These are phyloP conservation scores for Entonaema liquescens DNA, from an alignment of 495 filamentous ascomycete genomes.

Conservation along the genomic window DNA sequence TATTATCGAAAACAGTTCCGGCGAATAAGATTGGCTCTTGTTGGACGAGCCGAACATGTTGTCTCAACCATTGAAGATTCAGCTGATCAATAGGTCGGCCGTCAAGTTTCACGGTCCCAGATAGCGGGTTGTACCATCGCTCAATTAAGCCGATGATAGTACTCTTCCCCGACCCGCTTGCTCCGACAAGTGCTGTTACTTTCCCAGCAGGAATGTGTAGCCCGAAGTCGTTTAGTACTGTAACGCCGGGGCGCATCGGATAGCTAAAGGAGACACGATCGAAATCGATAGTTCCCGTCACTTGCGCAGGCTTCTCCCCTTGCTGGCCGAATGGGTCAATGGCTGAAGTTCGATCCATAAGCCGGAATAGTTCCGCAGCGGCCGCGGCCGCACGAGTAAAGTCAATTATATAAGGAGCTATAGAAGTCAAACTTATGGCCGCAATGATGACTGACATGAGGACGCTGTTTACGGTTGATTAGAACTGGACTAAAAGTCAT, in stretches of 20 bases:
- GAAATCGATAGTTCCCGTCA: constrained; percentile 52
- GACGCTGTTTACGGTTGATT: background rate
- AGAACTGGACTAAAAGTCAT: background rate
- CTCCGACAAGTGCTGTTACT: constrained; percentile 76
- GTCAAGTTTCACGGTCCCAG: constrained; percentile 52
- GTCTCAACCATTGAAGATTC: constrained; percentile 61
- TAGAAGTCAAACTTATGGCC: constrained; percentile 42
- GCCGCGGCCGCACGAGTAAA: constrained; percentile 46
- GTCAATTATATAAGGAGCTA: constrained; percentile 43
- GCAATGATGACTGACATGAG: constrained; percentile 62
- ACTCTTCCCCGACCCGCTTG: constrained; percentile 56
- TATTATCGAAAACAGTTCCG: constrained; percentile 65
- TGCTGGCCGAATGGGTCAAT: constrained; percentile 60
- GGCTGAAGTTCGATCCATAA: constrained; percentile 40
- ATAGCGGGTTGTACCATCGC: constrained; percentile 78
- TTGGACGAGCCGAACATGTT: constrained; percentile 62
- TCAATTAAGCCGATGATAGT: constrained; percentile 57
- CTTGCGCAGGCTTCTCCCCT: constrained; percentile 45
- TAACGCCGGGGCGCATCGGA: constrained; percentile 63
- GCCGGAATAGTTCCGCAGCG: constrained; percentile 45
- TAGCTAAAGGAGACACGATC: constrained; percentile 62
- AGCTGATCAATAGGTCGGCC: constrained; percentile 54
- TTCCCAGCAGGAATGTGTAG: constrained; percentile 70
- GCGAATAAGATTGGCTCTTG: constrained; percentile 71
- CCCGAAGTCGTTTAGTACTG: constrained; percentile 54